These are phyloP conservation scores for Thalassiosira sp. DNA, from an alignment of 352 stramenopile species.

Conservation along the genomic window DNA sequence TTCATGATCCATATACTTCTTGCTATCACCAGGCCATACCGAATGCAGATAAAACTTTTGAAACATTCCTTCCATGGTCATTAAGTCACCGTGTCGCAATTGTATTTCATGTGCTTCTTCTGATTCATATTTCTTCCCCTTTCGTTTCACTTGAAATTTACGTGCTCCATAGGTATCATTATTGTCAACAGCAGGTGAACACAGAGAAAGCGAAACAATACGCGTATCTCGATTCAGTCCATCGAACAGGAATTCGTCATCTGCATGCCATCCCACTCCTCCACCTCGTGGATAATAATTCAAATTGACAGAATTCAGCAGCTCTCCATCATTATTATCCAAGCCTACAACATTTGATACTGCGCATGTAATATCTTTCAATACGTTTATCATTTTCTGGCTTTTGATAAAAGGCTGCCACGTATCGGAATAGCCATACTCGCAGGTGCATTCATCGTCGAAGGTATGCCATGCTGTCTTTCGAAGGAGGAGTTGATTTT, in stretches of 20 bases:
- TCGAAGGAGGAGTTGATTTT: slow-evolving; percentile 27
- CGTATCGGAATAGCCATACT: slow-evolving; percentile 57
- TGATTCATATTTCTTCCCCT: slow-evolving; percentile 14
- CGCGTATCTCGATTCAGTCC: slow-evolving; percentile 34
- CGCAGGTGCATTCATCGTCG: slow-evolving; percentile 36
- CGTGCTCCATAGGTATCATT: slow-evolving; percentile 25
- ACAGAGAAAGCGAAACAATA: slow-evolving; percentile 50
- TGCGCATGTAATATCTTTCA: slow-evolving; percentile 32
- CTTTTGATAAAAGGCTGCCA: slow-evolving; percentile 36
- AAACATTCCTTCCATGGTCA: slow-evolving; percentile 60
- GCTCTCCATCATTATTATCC: not conserved
- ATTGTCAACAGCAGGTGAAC: not conserved
- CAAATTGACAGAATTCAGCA: slow-evolving; percentile 55
- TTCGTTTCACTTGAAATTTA: slow-evolving; percentile 46
- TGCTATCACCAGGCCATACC: slow-evolving; percentile 49
- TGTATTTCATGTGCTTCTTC: slow-evolving; percentile 28
- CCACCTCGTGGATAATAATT: slow-evolving; percentile 56
- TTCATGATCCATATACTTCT: slow-evolving; percentile 30
- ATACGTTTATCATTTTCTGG: slow-evolving; percentile 17
- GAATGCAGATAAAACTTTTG: slow-evolving; percentile 55
- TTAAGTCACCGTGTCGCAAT: slow-evolving; percentile 46
- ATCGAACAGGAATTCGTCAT: slow-evolving; percentile 63
- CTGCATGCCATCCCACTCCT: slow-evolving; percentile 48
- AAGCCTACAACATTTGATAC: slow-evolving; percentile 4
- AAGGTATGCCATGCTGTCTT: slow-evolving; percentile 51